Base-by-base conservation (phyloP, 2,329 filamentous ascomycete species). In the Trichoderma koningii region DNA sequence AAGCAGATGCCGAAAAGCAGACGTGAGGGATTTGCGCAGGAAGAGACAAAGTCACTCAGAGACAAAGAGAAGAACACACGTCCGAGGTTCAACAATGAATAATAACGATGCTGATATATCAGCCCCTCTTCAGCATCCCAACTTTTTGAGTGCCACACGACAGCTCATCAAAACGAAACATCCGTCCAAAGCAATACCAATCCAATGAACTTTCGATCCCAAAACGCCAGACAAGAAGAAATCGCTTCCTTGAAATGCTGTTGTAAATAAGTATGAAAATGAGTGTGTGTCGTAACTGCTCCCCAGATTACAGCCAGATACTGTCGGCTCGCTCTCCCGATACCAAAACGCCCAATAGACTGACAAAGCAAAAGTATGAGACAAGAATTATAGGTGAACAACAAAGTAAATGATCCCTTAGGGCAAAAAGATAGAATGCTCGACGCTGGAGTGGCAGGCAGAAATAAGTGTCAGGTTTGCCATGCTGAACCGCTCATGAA, bases 401-500 rank as follows among this genome's bases (percentile, higher is more conserved):
- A 42, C 30, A 52, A 61, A 45, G 26, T 34, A 51, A 61, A n/a
- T 23, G 21, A 44, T 38, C 34, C 9, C 44, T 30, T 50, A 41
- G 63, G 65, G 63, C 62, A 62, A 34, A 38, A 21, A 45, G 19
- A 55, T 62, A n/a, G 57, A 55, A 53, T 62, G 38, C 47, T 51
- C 2, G 52, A 53, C 45, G 48, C 34, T 44, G 19, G n/a, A 44
- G 62, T 62, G 53, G 62, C 55, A 56, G 21, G 61, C 63, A 34
- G 44, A 55, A 34, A 34, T 48, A 55, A 34, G 21, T 23, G 26
- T 52, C 15, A 12, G 10, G 14, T 14, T 5, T 14, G 34, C 34
- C 34, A 14, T 12, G 34, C 12, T 38, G 34, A 38, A 5, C 34
- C 48, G 15, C 19, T 69, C 66, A 78, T 45, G 76, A 72, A 65